Conservation (phyloP, 2,329 filamentous ascomycete species). For the Xylariaceae sp. region DNA sequence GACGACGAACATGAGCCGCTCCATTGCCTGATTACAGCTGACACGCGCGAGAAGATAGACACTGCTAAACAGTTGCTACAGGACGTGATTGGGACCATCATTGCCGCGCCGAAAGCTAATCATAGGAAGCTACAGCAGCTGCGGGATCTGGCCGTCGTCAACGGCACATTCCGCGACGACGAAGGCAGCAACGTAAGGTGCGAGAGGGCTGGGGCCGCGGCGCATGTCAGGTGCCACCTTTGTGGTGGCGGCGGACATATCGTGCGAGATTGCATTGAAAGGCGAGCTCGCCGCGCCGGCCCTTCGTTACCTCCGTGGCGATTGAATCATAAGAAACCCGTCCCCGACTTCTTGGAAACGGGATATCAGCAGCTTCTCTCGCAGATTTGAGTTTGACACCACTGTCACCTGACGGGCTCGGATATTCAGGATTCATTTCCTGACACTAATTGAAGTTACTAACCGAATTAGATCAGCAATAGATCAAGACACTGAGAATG, state of each 20-base stretch:
- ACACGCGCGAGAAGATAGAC: not conserved
- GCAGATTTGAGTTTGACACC: not conserved
- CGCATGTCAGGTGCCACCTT: not conserved
- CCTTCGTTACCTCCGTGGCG: not conserved
- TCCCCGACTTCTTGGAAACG: not conserved
- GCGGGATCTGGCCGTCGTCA: slow-evolving; percentile 72
- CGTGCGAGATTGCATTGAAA: not conserved
- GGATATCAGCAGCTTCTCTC: slow-evolving; percentile 4
- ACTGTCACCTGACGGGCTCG: too few relatives aligned
- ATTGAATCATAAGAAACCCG: not conserved
- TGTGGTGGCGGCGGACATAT: slow-evolving; percentile 4
- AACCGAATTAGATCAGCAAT: too few relatives aligned
- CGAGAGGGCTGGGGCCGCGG: not conserved
- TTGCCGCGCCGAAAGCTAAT: slow-evolving; percentile 69
- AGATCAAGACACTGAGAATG: too few relatives aligned
- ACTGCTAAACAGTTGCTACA: slow-evolving; percentile 74
- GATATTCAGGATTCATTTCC: too few relatives aligned
- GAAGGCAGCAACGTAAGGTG: slow-evolving; percentile 37
- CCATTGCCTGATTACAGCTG: not conserved
- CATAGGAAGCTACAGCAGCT: slow-evolving; percentile 77
- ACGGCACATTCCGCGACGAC: slow-evolving; percentile 77
- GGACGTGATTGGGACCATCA: slow-evolving; percentile 74
- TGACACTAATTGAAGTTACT: too few relatives aligned
- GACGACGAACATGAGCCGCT: not conserved
- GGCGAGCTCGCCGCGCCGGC: not conserved